These are phyloP conservation scores for Mycena floridula DNA, from an alignment of 768 basidiomycete genomes.

Conservation along the genomic window DNA sequence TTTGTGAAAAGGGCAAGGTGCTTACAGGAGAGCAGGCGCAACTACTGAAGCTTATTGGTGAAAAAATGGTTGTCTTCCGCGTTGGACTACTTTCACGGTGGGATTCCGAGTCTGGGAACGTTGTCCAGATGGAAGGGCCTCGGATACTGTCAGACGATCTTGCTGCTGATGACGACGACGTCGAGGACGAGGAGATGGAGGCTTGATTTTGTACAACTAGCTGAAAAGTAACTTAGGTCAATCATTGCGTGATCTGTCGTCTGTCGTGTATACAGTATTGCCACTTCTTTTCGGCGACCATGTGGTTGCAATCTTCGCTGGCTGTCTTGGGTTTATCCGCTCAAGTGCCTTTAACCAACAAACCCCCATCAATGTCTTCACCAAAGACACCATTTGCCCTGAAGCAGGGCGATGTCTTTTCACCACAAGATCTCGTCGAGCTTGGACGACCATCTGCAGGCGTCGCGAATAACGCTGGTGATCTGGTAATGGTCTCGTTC, in stretches of 20 bases:
- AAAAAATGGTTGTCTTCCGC: slow-evolving; percentile 82
- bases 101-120: slow-evolving; percentile 62
- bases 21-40: slow-evolving; percentile 87
- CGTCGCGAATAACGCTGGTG: slow-evolving; percentile 60
- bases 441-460: slow-evolving; percentile 63
- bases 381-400: slow-evolving; percentile 40
- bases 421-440: slow-evolving; percentile 65
- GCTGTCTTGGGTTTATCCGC: slow-evolving; percentile 40
- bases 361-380: slow-evolving; percentile 18
- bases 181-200: slow-evolving; percentile 42
- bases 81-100: slow-evolving; percentile 68
- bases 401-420: slow-evolving; percentile 58
- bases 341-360: slow-evolving; percentile 42
- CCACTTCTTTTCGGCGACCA: slow-evolving; percentile 15
- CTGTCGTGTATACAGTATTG: too few relatives aligned
- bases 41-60: slow-evolving; percentile 84
- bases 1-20: slow-evolving; percentile 79
- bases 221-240: slow-evolving; percentile 8
- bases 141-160: slow-evolving; percentile 30
- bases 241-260: too few relatives aligned
- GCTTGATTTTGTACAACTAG: slow-evolving; percentile 24
- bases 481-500: slow-evolving; percentile 60
- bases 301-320: slow-evolving; percentile 50
- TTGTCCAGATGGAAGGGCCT: slow-evolving; percentile 49
- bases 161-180: slow-evolving; percentile 23